phyloP scores from a whole-genome alignment of 192 early-diverging fungal genomes.

The Umbelopsis sp. region DNA sequence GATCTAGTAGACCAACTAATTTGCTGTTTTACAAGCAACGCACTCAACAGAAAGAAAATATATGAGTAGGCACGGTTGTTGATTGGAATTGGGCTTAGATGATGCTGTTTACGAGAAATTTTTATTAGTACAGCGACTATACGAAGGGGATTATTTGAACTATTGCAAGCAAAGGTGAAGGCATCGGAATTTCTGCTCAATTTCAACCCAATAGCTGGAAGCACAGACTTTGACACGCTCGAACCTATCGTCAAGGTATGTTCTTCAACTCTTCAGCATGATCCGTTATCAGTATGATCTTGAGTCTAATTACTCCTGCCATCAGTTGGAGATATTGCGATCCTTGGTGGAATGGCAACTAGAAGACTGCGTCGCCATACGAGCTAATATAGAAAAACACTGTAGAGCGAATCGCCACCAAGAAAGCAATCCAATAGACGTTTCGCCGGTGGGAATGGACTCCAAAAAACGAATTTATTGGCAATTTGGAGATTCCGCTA shows the following conservation, averaged over 20 bases:
- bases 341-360: slow-evolving; percentile 36
- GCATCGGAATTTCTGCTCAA: slow-evolving; percentile 22
- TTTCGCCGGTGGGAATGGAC: slow-evolving; percentile 24
- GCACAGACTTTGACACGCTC: slow-evolving; percentile 17
- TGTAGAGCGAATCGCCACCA: not conserved
- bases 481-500: slow-evolving; percentile 39
- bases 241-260: slow-evolving; percentile 31
- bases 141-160: slow-evolving; percentile 14
- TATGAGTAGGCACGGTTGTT: slow-evolving; percentile 19
- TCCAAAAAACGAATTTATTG: slow-evolving; percentile 32
- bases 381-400: slow-evolving; percentile 12
- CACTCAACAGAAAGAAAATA: slow-evolving; percentile 27
- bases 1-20: slow-evolving; percentile 19
- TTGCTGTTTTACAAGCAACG: slow-evolving; percentile 22
- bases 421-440: slow-evolving; percentile 23
- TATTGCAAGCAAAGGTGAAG: slow-evolving; percentile 21
- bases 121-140: not conserved
- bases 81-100: not conserved
- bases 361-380: slow-evolving; percentile 27
- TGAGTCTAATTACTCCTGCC: not conserved
- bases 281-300: not conserved
- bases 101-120: not conserved
- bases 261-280: not conserved
- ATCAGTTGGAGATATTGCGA: slow-evolving; percentile 27
- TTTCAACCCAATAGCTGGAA: slow-evolving; percentile 25